Evolutionary conservation across 2,329 filamentous ascomycete species (phyloP), one percentile per base, ranked within the genome.

Genomic region (Helicocarpus griseus): DNA sequence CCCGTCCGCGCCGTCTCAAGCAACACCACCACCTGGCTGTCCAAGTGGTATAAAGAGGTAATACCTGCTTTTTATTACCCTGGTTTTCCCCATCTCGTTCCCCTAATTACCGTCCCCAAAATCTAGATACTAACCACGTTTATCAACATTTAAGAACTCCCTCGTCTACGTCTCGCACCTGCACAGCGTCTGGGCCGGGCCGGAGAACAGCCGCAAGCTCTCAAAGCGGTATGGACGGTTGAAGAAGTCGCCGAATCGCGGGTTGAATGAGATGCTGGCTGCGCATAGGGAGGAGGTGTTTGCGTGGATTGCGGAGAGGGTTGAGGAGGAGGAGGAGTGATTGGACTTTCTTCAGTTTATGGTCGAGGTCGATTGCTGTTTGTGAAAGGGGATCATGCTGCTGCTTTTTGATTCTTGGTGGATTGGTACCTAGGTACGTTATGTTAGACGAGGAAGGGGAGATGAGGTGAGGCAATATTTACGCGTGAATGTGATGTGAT

Each of bases 1-100:
- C 81, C 80, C 28, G 76, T 96, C 17, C 82, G 87, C 11, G 84
- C 88, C 1, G 81, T 95, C 59, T 87, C 87, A 31, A 89, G 93
- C 57, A 79, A 82, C 26, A 86, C 94, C 53, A 76, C 79, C n/a
- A 75, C 77, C 17, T 73, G 68, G 54, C 75, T 90, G 0, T 85
- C 82, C 1, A 74, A 76, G 22, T 97, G 91, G 91, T 97, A 95
- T 69, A 86, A 85, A 63, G 76, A 82, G 21, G 75, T 77, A 69
- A n/a, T n/a, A n/a, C n/a, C n/a, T n/a, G 40, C 28, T 24, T 11
- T 35, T 14, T 14, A 35, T 7, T 21, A 8, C 36, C 19, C 17
- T 8, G 8, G 21, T 19, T 22, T 13, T 14, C 2, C 13, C 13
- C 13, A 8, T 21, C 13, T 19, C 62, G 68, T 61, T 14, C 38